These are phyloP conservation scores for Pythium dissotocum DNA, from an alignment of 352 stramenopile species.

Conservation along the genomic window DNA sequence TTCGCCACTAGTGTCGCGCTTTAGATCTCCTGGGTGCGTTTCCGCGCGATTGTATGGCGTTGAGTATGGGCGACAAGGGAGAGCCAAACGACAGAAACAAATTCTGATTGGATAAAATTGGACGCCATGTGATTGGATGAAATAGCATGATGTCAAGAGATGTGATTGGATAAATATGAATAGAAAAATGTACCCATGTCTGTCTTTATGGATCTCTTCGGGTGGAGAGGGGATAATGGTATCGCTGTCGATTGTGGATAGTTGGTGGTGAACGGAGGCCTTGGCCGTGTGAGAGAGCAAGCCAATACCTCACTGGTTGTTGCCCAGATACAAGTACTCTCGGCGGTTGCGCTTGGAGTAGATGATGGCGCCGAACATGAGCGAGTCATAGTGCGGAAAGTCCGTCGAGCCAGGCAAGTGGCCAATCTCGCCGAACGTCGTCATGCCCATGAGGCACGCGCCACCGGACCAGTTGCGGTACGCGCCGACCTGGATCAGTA, in stretches of 20 bases:
- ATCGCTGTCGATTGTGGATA: background rate
- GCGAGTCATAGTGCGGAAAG: conserved; percentile 86
- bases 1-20: background rate
- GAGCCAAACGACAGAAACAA: conserved; percentile 8
- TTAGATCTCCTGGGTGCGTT: background rate
- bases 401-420: conserved; percentile 79
- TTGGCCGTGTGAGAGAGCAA: background rate
- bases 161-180: conserved; percentile 22
- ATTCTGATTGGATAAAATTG: conserved; percentile 10
- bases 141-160: too few species aligned
- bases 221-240: background rate
- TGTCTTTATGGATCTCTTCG: background rate
- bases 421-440: conserved; percentile 86
- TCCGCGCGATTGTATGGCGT: conserved; percentile 15
- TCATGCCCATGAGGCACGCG: conserved; percentile 86
- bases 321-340: conserved; percentile 58
- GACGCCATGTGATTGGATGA: conserved; percentile 9
- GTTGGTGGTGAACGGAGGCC: background rate
- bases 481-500: conserved; percentile 59
- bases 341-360: conserved; percentile 86
- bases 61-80: conserved; percentile 17
- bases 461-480: conserved; percentile 85
- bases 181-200: conserved; percentile 15
- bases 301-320: conserved; percentile 25
- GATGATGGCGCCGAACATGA: conserved; percentile 89